Base-by-base conservation (phyloP, 2,329 filamentous ascomycete species). In the Zasmidium citrigriseum region DNA sequence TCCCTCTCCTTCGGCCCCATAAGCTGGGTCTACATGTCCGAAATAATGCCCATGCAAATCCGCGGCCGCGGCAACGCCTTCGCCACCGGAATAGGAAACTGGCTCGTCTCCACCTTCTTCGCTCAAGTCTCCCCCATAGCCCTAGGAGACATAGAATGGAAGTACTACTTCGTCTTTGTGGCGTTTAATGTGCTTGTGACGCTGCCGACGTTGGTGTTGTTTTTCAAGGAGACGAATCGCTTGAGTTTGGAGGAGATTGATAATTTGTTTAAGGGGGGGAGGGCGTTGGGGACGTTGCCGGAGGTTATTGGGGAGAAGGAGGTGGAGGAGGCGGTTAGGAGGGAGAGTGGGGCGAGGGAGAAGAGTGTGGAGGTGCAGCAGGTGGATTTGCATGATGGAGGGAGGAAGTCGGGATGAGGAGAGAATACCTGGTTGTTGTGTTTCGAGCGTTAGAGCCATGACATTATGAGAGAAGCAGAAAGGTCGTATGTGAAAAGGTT, bases 31-130 rank as follows among this genome's bases (percentile, higher is more conserved):
- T 89, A 89, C 70, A 85, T 86, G 69, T 81, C 82, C 16, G 87
- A 89, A 70, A 83, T 89, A 59, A 85, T 86, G 72, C 86, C 87
- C 10, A 82, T 89, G 73, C 84, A 85, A 62, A 88, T 88, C 55
- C 83, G 87, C 27, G 82, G 82, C 4, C 77, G 80, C 21, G 84
- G 84, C 2, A 82, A 80, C 48, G 82, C 83, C 3, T 84, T 86
- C 61, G 82, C 83, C 0, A 84, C 83, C 0, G 82, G 78, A 49
- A 76, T 86, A 46, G 83, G 83, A 1, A 86, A 85, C 64, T 86
- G 83, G 83, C 74, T 83, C 2, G 81, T 86, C 16, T 80, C 81
- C 25, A 85, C 84, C 0, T 75, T 87, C 24, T 86, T 83, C 76
- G 80, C 79, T 7, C 84, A 87, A 65, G 79, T 86, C 2, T 82